Base-by-base conservation (phyloP, 257 asterid species). In the Solanum chilense region DNA sequence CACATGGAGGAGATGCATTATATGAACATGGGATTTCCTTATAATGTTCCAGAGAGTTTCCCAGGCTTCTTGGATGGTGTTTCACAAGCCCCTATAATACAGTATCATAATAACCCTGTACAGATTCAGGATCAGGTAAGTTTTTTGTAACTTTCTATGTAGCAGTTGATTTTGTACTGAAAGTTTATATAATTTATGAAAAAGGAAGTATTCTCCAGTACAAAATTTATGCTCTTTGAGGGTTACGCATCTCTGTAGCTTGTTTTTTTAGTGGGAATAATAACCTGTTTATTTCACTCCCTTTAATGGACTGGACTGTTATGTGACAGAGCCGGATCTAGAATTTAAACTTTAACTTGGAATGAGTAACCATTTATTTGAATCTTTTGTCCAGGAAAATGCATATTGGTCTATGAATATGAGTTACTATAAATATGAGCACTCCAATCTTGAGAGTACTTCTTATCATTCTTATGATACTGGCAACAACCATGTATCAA, bases 391-490 rank as follows among this genome's bases (percentile, higher is more conserved):
- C 44, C 93, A 95, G 98, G 97, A 92, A 92, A 88, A 93, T 89
- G 90, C 94, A 58, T 94, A 93, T 88, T 95, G 97, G 98, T 91
- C 93, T 52, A 92, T 93, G 95, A 93, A 94, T 85, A 92, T 93
- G 98, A 91, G 92, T 91, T 91, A 94, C 4, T 93, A 91, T 92
- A 92, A 91, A 88, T 93, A 89, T 82, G 98, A 95, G 68, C 86
- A 87, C 62, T 88, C 97, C 88, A 92, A 91, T 88, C 89, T 92
- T 47, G 96, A 91, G 78, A 93, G 92, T 88, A 83, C 91, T 56
- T 91, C 92, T 84, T 94, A 93, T 86, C 93, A 95, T 10, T 82
- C 89, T 83, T 91, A 93, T 45, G 94, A 86, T 85, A 80, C 42
- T 47, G 88, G 81, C 47, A 87, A 85, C 86, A 91, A 86, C 85